Percentiles rank a stretch among this genome's conserved stretches.
Conservation (phyloP, 164 flowering plant genomes). For the Akebia trifoliata region DNA sequence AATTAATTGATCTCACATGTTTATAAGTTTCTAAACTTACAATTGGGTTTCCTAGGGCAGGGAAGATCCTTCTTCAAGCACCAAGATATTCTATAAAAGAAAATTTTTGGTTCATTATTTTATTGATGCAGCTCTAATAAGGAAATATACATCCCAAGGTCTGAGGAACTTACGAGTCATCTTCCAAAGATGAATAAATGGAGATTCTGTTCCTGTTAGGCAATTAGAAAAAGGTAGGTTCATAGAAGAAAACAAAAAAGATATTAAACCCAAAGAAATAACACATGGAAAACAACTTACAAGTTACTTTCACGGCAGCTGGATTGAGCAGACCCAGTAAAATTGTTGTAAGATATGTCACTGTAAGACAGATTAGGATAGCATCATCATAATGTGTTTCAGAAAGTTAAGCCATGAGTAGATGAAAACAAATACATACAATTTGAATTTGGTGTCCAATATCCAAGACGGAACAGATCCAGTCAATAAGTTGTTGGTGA, state of each 20-base stretch:
- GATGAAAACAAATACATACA: constrained; percentile 38
- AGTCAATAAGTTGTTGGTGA: constrained; percentile 55
- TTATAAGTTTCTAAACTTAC: constrained; percentile 34
- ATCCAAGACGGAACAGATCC: constrained; percentile 57
- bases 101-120: not conserved
- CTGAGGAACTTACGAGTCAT: constrained; percentile 38
- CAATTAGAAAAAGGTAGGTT: not conserved
- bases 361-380: constrained; percentile 35
- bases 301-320: constrained; percentile 32
- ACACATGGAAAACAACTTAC: constrained; percentile 36
- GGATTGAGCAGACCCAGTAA: constrained; percentile 30
- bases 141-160: not conserved
- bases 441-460: constrained; percentile 15
- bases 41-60: constrained; percentile 34
- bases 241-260: not conserved
- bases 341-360: constrained; percentile 36
- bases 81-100: constrained; percentile 33
- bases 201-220: constrained; percentile 51
- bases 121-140: not conserved
- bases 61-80: constrained; percentile 65
- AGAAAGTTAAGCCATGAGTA: not conserved
- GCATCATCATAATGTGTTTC: not conserved
- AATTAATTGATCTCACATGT: not conserved
- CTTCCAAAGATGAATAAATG: constrained; percentile 28
- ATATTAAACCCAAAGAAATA: not conserved